phyloP scores from a whole-genome alignment of 805 yeast species.

The Starmera dryadoides region DNA sequence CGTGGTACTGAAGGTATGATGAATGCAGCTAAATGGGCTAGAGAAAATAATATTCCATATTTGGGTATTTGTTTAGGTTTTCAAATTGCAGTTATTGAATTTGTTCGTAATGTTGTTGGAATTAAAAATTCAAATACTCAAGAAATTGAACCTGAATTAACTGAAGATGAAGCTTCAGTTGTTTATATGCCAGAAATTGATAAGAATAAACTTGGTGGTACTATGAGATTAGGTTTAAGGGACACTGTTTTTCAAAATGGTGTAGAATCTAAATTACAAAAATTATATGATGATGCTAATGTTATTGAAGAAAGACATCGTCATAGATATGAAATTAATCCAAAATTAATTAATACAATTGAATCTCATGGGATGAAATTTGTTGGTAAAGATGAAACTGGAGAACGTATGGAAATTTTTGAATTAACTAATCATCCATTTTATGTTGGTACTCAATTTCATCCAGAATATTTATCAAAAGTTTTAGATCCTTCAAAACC shows the following conservation, averaged over 20 bases:
- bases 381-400: conserved; percentile 89
- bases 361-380: conserved; percentile 78
- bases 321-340: conserved; percentile 97
- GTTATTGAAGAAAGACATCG: conserved; percentile 90
- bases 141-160: conserved; percentile 66
- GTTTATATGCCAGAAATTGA: conserved; percentile 99
- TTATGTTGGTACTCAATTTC: conserved; percentile 94
- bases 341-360: conserved; percentile 60
- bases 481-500: conserved; percentile 97
- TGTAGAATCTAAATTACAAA: conserved; percentile 63
- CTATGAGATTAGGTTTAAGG: conserved; percentile 96
- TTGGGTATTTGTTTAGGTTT: conserved; percentile 96
- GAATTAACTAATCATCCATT: conserved; percentile 86
- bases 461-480: conserved; percentile 95
- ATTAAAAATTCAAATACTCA: conserved; percentile 63
- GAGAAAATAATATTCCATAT: conserved; percentile 89
- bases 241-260: conserved; percentile 74
- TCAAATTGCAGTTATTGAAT: conserved; percentile 95
- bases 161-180: conserved; percentile 64
- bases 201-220: conserved; percentile 93
- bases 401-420: conserved; percentile 88
- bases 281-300: conserved; percentile 66
- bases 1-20: conserved; percentile 99
- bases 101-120: conserved; percentile 74
- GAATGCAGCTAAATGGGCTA: conserved; percentile 95